Evolutionary conservation across 805 yeast species (phyloP).

Genomic region (Candida vaughaniae): DNA sequence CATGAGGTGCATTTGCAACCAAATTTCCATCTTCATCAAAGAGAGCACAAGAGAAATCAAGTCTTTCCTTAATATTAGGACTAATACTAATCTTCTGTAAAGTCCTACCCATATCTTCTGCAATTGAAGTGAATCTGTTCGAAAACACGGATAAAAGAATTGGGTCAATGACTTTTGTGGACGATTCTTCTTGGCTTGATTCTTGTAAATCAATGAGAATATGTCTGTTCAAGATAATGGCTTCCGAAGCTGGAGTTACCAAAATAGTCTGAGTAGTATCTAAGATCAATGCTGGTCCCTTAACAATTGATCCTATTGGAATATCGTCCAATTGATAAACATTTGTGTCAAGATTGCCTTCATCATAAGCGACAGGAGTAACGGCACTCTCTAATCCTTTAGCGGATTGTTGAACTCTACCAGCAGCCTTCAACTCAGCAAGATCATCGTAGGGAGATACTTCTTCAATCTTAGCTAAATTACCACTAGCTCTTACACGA

Average conservation of each 20-base stretch:
- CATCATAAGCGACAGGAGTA: constrained; percentile 40
- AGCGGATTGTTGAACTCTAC: not conserved
- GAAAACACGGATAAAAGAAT: constrained; percentile 72
- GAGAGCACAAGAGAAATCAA: constrained; percentile 82
- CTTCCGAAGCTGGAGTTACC: constrained; percentile 59
- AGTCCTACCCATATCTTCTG: constrained; percentile 85
- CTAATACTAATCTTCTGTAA: constrained; percentile 77
- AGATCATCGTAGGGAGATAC: constrained; percentile 48
- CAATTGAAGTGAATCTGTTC: constrained; percentile 84
- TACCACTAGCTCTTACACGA: constrained; percentile 68
- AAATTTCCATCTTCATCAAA: constrained; percentile 72
- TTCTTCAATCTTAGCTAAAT: constrained; percentile 39
- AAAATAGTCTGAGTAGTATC: constrained; percentile 81
- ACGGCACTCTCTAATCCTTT: not conserved
- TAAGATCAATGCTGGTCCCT: constrained; percentile 45
- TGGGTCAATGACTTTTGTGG: constrained; percentile 51
- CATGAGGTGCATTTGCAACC: constrained; percentile 85
- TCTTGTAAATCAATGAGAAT: constrained; percentile 42
- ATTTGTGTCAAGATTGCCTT: constrained; percentile 42
- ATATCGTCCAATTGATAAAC: constrained; percentile 52
- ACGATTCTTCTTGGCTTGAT: constrained; percentile 12
- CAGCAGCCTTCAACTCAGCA: not conserved
- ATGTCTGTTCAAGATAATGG: constrained; percentile 56
- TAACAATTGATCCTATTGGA: constrained; percentile 48
- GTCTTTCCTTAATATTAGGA: constrained; percentile 77